Percentiles rank a stretch among this genome's conserved stretches.
phyloP scores from a whole-genome alignment of 2,329 filamentous ascomycete genomes.

The Colletotrichum sp. region DNA sequence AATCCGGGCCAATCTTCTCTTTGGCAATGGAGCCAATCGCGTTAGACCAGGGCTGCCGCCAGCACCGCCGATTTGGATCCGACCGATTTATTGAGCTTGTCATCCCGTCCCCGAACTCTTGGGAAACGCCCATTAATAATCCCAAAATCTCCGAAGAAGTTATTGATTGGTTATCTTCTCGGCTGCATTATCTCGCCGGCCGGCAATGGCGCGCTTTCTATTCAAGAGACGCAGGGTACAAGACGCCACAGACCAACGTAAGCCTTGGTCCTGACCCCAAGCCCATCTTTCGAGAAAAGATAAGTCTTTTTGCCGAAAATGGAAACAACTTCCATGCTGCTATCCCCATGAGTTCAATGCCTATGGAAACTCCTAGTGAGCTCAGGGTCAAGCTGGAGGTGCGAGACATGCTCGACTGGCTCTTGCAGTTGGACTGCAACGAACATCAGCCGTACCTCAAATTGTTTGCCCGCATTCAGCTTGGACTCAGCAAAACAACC shows the following conservation, averaged over 20 bases:
- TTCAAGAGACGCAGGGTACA: conserved; percentile 29
- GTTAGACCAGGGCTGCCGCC: conserved; percentile 54
- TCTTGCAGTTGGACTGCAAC: conserved; percentile 52
- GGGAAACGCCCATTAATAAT: conserved; percentile 32
- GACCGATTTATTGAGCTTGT: conserved; percentile 64
- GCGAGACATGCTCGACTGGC: conserved; percentile 55
- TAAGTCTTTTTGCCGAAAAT: conserved; percentile 57
- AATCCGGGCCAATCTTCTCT: conserved; percentile 44
- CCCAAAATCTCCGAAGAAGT: background rate
- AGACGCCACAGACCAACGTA: conserved; percentile 36
- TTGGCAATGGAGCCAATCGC: conserved; percentile 54
- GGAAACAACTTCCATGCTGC: conserved; percentile 45
- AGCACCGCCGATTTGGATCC: conserved; percentile 59
- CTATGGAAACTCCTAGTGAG: background rate
- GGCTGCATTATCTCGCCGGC: conserved; percentile 48
- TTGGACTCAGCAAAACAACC: conserved; percentile 58
- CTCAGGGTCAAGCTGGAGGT: conserved; percentile 39
- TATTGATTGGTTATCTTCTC: conserved; percentile 44
- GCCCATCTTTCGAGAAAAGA: conserved; percentile 29
- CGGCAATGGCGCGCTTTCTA: conserved; percentile 56
- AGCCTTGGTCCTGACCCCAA: conserved; percentile 30
- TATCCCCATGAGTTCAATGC: conserved; percentile 21
- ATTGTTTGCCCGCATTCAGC: conserved; percentile 61
- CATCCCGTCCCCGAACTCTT: conserved; percentile 48
- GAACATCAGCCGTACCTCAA: conserved; percentile 54